phyloP scores from a whole-genome alignment of 805 yeast genomes.

The Metschnikowia anglica region DNA sequence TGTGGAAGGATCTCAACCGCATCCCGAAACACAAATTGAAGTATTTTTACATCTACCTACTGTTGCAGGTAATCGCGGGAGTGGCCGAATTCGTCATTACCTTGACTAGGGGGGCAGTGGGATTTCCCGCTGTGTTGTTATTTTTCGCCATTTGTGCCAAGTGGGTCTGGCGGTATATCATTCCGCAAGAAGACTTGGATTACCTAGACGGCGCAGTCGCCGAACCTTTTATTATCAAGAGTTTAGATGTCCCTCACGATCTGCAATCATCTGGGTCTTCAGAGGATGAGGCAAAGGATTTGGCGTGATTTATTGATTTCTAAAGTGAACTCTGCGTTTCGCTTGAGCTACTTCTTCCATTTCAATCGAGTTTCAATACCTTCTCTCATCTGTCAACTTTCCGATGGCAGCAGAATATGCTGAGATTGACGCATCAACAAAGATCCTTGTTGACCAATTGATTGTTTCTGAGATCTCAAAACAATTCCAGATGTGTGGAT shows the following conservation, averaged over 20 bases:
- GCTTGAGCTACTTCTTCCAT: no score
- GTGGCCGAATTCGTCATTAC: slow-evolving; percentile 84
- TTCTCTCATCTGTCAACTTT: no score
- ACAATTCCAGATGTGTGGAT: no score
- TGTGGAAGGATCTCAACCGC: slow-evolving; percentile 30
- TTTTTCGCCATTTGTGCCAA: slow-evolving; percentile 63
- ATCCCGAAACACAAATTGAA: slow-evolving; percentile 31
- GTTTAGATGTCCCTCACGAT: slow-evolving; percentile 27
- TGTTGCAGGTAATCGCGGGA: slow-evolving; percentile 63
- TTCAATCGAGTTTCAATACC: no score
- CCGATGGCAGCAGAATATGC: no score
- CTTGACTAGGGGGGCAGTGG: slow-evolving; percentile 86
- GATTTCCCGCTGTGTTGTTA: slow-evolving; percentile 84
- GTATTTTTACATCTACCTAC: slow-evolving; percentile 56
- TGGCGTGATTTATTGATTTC: not conserved
- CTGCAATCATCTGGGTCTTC: slow-evolving; percentile 6
- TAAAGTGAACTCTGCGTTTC: no score
- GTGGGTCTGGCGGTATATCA: slow-evolving; percentile 59
- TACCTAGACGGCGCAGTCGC: slow-evolving; percentile 68
- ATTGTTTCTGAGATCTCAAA: no score
- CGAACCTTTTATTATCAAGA: slow-evolving; percentile 53
- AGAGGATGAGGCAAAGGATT: slow-evolving; percentile 2
- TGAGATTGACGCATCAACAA: no score
- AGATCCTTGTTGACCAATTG: no score
- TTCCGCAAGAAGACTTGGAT: slow-evolving; percentile 59